Percentiles rank a stretch among this genome's conserved stretches.
Evolutionary conservation across 1,139 yeast species (phyloP).

Genomic region (Hyphopichia wangnamkhiaoensis): DNA sequence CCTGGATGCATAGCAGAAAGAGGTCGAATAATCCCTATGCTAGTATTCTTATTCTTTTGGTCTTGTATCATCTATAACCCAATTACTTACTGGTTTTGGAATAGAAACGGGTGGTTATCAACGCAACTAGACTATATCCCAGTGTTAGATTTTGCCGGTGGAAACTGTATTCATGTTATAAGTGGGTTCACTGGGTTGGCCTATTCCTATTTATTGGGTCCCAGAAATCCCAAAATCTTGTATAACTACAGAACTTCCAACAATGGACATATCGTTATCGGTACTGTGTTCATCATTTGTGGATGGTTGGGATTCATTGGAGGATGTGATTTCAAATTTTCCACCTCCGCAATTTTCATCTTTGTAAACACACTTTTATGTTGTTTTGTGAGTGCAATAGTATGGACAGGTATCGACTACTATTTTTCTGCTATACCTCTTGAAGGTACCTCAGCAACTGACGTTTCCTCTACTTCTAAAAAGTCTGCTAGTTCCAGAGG

Average conservation of each 20-base stretch:
- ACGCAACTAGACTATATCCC: constrained; percentile 40
- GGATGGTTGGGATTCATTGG: constrained; percentile 51
- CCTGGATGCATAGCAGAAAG: constrained; percentile 62
- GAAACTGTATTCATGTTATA: constrained; percentile 62
- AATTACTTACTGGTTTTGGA: constrained; percentile 69
- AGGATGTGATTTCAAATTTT: constrained; percentile 47
- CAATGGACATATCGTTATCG: constrained; percentile 49
- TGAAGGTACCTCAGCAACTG: constrained; percentile 18
- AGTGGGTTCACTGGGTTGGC: constrained; percentile 62
- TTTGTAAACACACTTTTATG: constrained; percentile 37
- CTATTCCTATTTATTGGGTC: constrained; percentile 60
- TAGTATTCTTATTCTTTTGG: constrained; percentile 57
- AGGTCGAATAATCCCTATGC: constrained; percentile 55
- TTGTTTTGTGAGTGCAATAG: constrained; percentile 36
- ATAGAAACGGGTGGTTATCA: constrained; percentile 57
- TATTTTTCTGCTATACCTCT: constrained; percentile 42
- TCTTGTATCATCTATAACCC: constrained; percentile 62
- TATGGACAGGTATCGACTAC: constrained; percentile 43
- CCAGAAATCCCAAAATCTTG: constrained; percentile 43
- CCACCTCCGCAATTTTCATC: constrained; percentile 34
- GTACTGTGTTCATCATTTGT: constrained; percentile 43
- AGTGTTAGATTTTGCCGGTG: constrained; percentile 66
- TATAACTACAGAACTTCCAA: constrained; percentile 40
- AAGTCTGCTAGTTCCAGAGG: background rate
- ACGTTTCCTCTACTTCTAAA: background rate